phyloP scores from a whole-genome alignment of 257 asterid species.

The Eucommia ulmoides region DNA sequence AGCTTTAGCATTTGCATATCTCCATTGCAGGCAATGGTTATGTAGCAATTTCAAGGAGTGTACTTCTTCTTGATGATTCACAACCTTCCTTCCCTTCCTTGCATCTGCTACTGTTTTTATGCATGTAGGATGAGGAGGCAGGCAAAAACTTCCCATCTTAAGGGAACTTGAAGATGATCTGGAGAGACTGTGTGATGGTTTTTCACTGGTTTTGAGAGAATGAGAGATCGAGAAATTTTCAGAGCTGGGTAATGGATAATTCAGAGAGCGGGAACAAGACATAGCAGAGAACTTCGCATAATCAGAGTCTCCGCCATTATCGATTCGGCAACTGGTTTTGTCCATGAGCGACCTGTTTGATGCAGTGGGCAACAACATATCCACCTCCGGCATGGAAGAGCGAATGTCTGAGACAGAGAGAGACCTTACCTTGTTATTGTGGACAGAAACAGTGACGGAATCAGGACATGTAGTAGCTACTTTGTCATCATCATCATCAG shows the following conservation, averaged over 20 bases:
- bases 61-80: conserved; percentile 44
- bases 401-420: conserved; percentile 20
- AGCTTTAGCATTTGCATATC: conserved; percentile 58
- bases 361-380: conserved; percentile 5
- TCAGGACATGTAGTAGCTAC: conserved; percentile 15
- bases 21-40: conserved; percentile 56
- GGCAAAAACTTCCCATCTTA: conserved; percentile 28
- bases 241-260: conserved; percentile 17
- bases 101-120: conserved; percentile 30
- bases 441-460: conserved; percentile 26
- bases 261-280: conserved; percentile 41
- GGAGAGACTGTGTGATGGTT: conserved; percentile 9
- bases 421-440: conserved; percentile 17
- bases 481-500: conserved; percentile 11
- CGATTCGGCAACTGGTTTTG: conserved; percentile 21
- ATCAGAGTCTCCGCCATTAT: conserved; percentile 18
- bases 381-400: conserved; percentile 48
- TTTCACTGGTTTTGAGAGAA: conserved; percentile 11
- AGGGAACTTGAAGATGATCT: conserved; percentile 12
- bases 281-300: conserved; percentile 11
- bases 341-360: conserved; percentile 25
- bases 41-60: conserved; percentile 55
- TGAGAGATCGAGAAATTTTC: conserved; percentile 10
- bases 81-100: conserved; percentile 35
- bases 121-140: conserved; percentile 65